Percentiles rank a stretch among this genome's conserved stretches.
Conservation (phyloP, 495 filamentous ascomycete genomes). For the Penicillium desertorum region DNA sequence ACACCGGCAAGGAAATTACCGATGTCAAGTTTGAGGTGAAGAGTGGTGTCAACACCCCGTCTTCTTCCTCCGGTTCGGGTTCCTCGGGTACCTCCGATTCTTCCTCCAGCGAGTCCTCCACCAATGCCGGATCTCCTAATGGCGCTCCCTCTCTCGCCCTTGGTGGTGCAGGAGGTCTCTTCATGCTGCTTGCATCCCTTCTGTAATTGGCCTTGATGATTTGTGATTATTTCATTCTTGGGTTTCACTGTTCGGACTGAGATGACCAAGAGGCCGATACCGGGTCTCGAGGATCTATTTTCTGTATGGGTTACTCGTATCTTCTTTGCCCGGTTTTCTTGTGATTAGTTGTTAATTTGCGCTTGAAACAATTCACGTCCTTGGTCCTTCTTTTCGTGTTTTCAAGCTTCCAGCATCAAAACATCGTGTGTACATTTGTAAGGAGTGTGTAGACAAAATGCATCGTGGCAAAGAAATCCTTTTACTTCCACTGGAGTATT, state of each 20-base stretch:
- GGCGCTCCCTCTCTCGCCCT: slow-evolving; percentile 21
- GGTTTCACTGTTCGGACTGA: background rate
- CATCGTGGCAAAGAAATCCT: too few relatives aligned
- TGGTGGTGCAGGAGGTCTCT: slow-evolving; percentile 27
- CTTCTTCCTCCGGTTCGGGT: slow-evolving; percentile 19
- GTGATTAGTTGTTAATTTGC: slow-evolving; percentile 18
- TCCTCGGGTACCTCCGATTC: slow-evolving; percentile 28
- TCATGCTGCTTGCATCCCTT: slow-evolving; percentile 32
- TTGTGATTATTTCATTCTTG: background rate
- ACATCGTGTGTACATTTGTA: slow-evolving; percentile 1
- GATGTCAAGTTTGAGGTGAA: slow-evolving; percentile 55
- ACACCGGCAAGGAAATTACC: slow-evolving; percentile 52
- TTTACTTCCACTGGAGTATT: too few relatives aligned
- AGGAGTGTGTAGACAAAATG: slow-evolving; percentile 1
- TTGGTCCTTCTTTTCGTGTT: slow-evolving; percentile 3
- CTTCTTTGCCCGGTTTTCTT: slow-evolving; percentile 6
- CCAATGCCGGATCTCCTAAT: slow-evolving; percentile 24
- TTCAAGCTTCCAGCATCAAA: background rate
- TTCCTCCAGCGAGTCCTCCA: slow-evolving; percentile 31
- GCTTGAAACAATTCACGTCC: slow-evolving; percentile 18
- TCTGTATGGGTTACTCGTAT: background rate
- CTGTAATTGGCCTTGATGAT: slow-evolving; percentile 14
- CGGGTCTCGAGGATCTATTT: slow-evolving; percentile 3
- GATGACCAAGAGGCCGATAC: background rate
- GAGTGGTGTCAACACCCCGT: slow-evolving; percentile 43